Conservation (phyloP, 2,329 filamentous ascomycete species). For the Aspergillus oerlinghausenensis region DNA sequence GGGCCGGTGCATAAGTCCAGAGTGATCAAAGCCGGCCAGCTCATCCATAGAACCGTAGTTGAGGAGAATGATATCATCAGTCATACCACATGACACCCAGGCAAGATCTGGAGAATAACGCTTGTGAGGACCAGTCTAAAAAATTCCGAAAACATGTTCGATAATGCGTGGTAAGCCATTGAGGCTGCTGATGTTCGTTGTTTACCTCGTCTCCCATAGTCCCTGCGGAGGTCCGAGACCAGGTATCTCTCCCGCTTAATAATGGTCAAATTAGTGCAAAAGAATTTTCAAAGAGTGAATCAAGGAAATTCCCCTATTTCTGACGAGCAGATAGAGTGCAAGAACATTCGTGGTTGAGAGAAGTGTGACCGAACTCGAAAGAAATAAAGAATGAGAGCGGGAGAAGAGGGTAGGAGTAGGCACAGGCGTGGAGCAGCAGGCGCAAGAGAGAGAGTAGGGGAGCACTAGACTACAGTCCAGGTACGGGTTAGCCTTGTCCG, state of each 20-base stretch:
- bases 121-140: neutral
- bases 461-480: neutral
- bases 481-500: neutral
- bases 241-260: neutral
- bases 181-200: neutral
- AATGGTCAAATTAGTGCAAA: neutral
- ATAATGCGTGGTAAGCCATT: neutral
- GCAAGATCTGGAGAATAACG: neutral
- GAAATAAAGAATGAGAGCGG: slow-evolving; percentile 23
- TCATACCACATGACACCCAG: neutral
- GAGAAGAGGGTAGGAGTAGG: slow-evolving; percentile 29
- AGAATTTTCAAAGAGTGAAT: slow-evolving; percentile 8
- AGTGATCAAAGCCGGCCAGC: neutral
- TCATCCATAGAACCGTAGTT: neutral
- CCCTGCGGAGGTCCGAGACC: neutral
- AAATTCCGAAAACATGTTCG: neutral
- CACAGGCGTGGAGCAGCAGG: slow-evolving; percentile 6
- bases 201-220: neutral
- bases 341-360: slow-evolving; percentile 49
- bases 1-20: no score
- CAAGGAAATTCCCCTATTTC: slow-evolving; percentile 33
- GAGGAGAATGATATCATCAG: neutral
- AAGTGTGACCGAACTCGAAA: neutral
- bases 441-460: slow-evolving; percentile 28
- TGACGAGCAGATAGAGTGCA: slow-evolving; percentile 61